Conservation (phyloP, 2,329 filamentous ascomycete genomes). For the Apiospora sp. region DNA sequence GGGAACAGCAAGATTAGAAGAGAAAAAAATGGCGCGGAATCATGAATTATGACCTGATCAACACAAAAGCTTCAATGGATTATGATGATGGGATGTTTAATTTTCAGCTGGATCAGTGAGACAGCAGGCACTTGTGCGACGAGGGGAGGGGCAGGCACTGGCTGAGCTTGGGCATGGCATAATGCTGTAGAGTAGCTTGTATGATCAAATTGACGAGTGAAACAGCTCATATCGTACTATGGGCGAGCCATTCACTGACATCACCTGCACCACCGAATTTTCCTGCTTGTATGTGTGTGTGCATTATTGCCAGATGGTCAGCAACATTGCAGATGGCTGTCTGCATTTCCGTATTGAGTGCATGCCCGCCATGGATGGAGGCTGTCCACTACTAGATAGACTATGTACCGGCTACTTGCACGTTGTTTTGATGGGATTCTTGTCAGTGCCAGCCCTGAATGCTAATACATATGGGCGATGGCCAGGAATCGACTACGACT, state of each 20-base stretch:
- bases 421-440: no score
- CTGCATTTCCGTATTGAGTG: background rate
- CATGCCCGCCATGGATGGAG: background rate
- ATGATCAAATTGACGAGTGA: conserved; percentile 2
- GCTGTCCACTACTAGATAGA: no score
- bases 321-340: background rate
- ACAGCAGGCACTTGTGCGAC: background rate
- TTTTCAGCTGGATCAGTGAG: background rate
- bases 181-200: background rate
- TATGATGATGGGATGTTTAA: background rate
- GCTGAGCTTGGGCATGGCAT: background rate
- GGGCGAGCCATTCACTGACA: background rate
- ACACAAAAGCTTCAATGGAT: background rate
- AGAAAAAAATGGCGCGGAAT: conserved; percentile 17
- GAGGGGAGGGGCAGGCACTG: background rate
- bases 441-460: conserved; percentile 11
- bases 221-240: conserved; percentile 21
- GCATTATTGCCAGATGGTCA: background rate
- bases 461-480: conserved; percentile 9
- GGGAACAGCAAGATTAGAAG: background rate
- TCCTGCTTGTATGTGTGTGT: background rate
- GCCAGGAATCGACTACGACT: conserved; percentile 5
- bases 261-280: background rate
- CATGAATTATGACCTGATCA: conserved; percentile 14
- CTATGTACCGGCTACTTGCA: background rate